A percentile compares a stretch with the other conserved stretches of the same genome.
phyloP scores from a whole-genome alignment of 1,284 basidiomycete species.

The Cutaneotrichosporon cyanovorans region DNA sequence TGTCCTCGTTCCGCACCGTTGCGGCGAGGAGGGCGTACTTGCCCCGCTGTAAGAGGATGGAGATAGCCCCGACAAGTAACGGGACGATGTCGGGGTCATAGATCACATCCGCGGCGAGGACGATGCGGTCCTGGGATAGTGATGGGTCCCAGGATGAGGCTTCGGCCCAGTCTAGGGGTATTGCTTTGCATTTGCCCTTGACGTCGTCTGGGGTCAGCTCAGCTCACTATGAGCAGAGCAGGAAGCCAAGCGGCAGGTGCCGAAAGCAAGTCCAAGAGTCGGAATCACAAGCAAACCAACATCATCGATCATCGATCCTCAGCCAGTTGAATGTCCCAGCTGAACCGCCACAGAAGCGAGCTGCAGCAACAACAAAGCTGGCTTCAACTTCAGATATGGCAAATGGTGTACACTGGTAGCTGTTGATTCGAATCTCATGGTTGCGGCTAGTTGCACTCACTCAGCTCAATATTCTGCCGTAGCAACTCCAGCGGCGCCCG shows the following conservation, averaged over 20 bases:
- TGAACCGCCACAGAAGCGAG: no score
- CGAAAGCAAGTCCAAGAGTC: no score
- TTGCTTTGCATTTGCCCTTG: background rate
- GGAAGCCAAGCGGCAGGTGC: no score
- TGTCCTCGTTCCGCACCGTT: slow-evolving; percentile 43
- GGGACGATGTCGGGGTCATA: slow-evolving; percentile 45
- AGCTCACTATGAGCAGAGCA: no score
- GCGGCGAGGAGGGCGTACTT: slow-evolving; percentile 36
- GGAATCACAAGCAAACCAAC: no score
- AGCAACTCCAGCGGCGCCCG: slow-evolving; percentile 33
- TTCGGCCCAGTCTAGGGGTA: slow-evolving; percentile 35
- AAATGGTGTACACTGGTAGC: no score
- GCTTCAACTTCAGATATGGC: no score
- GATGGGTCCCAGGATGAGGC: slow-evolving; percentile 19
- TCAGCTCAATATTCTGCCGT: slow-evolving; percentile 31
- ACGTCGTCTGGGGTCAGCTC: background rate
- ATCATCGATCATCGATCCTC: no score
- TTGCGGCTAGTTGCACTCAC: no score
- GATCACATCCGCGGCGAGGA: slow-evolving; percentile 47
- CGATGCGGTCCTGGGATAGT: slow-evolving; percentile 7
- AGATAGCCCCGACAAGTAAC: slow-evolving; percentile 35
- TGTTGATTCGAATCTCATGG: no score
- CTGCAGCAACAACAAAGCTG: no score
- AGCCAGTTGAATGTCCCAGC: no score
- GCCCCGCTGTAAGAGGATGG: slow-evolving; percentile 12